phyloP scores from a whole-genome alignment of 257 asterid species.

The Rehmannia glutinosa region DNA sequence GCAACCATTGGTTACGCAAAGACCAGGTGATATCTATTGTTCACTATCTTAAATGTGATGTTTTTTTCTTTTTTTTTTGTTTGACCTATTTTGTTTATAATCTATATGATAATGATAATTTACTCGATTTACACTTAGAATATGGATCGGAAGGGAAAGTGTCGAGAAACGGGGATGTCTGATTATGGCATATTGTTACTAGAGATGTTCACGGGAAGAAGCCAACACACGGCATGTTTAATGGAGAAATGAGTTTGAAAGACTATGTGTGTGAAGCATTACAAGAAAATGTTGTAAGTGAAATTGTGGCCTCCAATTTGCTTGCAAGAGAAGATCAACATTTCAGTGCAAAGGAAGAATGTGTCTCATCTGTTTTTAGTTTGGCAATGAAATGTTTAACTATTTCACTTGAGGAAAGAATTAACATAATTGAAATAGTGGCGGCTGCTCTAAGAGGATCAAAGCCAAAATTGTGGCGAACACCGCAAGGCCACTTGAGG shows the following conservation, averaged over 20 bases:
- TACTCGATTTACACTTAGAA: not conserved
- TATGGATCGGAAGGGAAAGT: not conserved
- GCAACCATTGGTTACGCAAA: not conserved
- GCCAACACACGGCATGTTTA: not conserved
- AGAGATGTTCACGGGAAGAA: not conserved
- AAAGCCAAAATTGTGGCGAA: not conserved
- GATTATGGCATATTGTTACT: not conserved
- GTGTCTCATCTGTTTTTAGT: slow-evolving; percentile 21
- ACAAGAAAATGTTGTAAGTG: slow-evolving; percentile 14
- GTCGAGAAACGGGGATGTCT: not conserved
- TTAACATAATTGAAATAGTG: slow-evolving; percentile 12
- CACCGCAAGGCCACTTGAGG: not conserved
- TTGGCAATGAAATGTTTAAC: slow-evolving; percentile 32
- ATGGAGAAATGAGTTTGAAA: not conserved
- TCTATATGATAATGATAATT: too few relatives aligned
- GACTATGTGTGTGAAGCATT: not conserved
- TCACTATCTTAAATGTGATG: not conserved
- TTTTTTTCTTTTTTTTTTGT: not conserved
- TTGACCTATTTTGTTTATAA: not conserved
- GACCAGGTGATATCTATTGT: not conserved
- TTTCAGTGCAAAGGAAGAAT: slow-evolving; percentile 1
- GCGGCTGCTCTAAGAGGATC: slow-evolving; percentile 8
- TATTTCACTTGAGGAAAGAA: slow-evolving; percentile 9
- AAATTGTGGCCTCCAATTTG: slow-evolving; percentile 20
- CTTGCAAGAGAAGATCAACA: slow-evolving; percentile 15